These are phyloP conservation scores for Penicillium sp. DNA, from an alignment of 2,329 filamentous ascomycete genomes.

Conservation along the genomic window DNA sequence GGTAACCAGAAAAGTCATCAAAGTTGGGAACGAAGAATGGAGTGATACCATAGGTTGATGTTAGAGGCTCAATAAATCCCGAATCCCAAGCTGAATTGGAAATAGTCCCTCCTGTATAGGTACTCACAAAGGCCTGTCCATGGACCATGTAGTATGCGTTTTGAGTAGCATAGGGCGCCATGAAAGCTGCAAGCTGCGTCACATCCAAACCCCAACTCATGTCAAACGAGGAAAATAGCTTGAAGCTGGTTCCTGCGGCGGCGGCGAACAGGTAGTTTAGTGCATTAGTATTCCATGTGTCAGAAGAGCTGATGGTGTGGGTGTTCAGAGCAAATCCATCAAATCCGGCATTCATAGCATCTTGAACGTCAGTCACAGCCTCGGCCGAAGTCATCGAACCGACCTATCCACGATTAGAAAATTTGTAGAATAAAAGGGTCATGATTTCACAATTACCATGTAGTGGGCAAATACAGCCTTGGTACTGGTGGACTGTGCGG, in stretches of 20 bases:
- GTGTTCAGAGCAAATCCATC: constrained; percentile 1
- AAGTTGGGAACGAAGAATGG: background rate
- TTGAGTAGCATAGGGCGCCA: background rate
- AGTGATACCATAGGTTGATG: background rate
- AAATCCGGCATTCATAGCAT: background rate
- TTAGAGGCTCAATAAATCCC: background rate
- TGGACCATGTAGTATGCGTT: background rate
- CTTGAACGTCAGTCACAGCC: background rate
- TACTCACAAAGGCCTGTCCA: background rate
- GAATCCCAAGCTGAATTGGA: background rate
- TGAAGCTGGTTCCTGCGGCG: background rate
- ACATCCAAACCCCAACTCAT: background rate
- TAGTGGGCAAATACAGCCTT: background rate
- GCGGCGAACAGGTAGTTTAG: background rate
- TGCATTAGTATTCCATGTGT: background rate
- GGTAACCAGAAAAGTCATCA: background rate
- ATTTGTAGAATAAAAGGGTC: background rate
- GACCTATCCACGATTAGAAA: background rate
- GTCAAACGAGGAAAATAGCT: background rate
- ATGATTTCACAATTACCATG: background rate
- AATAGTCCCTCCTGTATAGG: background rate
- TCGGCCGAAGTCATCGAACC: background rate
- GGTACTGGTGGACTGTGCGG: background rate
- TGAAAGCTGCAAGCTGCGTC: background rate
- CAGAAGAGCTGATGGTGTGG: background rate